Base-by-base conservation (phyloP, 2,329 filamentous ascomycete species). In the Aspergillus flavus region DNA sequence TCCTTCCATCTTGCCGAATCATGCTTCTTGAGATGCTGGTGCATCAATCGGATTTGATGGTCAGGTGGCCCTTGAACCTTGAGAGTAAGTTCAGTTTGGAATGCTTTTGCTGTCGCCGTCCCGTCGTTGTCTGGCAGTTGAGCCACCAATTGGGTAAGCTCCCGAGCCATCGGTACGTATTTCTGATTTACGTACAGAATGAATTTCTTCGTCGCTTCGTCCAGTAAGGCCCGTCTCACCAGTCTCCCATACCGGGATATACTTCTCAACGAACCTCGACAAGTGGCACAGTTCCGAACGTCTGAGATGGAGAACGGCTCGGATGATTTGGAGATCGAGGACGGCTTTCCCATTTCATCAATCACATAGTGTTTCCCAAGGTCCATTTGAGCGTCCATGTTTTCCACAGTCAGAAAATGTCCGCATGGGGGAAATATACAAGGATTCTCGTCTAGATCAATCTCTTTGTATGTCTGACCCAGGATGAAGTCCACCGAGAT, bases 371-470 rank as follows among this genome's bases (percentile, higher is more conserved):
- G 68, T 19, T 69, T 67, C 30, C 61, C 64, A 45, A 92, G 48
- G 4, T 52, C 48, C 48, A 91, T 86, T 19, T 83, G 76, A 0
- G 84, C 85, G 72, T 92, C 89, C 77, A 92, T 83, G 2, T 80
- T 88, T 36, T 82, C 79, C 3, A 84, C 74, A 0, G 87, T 89
- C 57, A 88, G 76, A 65, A 91, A 82, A 70, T 92, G 89, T 0
- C 87, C 87, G 64, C 89, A 92, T 2, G 77, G 74, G 0, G 85
- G 85, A 55, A 91, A 83, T 26, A 92, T 82, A 65, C 85, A 86
- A 0, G 90, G 89, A 1, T 83, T 82, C 14, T 86, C 79, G 43
- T 89, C 75, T 0, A 91, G 71, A 66, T 91, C 77, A 23, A 88
- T 78, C 1, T 91, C 85, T 0, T 70, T 69, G 71, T 89, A 92